phyloP scores from a whole-genome alignment of 179 eudicot species.

The Beta lomatogona region DNA sequence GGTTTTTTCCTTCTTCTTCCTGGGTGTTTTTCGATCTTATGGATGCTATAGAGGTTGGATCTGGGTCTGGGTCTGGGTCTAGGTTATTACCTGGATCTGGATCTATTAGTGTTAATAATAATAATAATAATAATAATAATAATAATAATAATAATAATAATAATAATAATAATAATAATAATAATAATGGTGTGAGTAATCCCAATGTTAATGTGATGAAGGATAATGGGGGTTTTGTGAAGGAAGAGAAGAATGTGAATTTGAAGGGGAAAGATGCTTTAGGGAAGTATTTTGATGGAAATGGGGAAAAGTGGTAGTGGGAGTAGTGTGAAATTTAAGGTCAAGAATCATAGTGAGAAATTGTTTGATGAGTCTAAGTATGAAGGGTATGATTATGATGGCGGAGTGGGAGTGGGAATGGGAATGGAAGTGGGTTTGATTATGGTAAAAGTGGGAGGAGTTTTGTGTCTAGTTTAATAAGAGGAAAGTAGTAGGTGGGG shows the following conservation, averaged over 20 bases:
- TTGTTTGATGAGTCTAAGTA: neutral
- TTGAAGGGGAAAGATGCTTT: constrained; percentile 18
- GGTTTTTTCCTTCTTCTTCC: constrained; percentile 61
- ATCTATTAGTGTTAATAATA: no score
- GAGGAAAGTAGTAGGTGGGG: constrained; percentile 9
- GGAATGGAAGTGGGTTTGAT: constrained; percentile 7
- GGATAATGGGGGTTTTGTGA: neutral
- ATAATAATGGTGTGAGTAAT: neutral
- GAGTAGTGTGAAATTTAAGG: constrained; percentile 23
- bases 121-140: no score
- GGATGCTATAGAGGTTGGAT: constrained; percentile 75
- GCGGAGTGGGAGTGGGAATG: constrained; percentile 25
- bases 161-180: neutral
- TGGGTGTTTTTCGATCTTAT: constrained; percentile 81
- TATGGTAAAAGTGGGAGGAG: constrained; percentile 37
- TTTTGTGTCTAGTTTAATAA: constrained; percentile 4
- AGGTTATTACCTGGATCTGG: neutral
- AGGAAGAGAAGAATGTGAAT: neutral
- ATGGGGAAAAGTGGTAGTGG: constrained; percentile 8
- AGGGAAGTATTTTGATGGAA: constrained; percentile 32
- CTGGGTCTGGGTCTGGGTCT: constrained; percentile 21
- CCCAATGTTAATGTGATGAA: neutral
- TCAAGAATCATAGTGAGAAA: constrained; percentile 26
- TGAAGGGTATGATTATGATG: constrained; percentile 22
- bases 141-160: no score